phyloP scores from a whole-genome alignment of 2,329 filamentous ascomycete genomes.

The Phialophora chinensis region DNA sequence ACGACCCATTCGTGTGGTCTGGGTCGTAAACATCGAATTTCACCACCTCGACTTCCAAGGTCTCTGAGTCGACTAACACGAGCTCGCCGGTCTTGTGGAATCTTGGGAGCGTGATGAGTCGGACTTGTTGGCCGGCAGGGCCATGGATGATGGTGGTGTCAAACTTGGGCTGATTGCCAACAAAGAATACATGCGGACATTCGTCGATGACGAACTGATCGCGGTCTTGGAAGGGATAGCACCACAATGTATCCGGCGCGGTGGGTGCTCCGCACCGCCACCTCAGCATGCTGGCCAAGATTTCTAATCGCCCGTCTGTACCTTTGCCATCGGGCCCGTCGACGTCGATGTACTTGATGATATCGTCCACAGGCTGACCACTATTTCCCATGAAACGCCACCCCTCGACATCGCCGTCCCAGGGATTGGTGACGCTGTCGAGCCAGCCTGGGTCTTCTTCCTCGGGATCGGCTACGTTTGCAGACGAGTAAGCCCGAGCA shows the following conservation, averaged over 20 bases:
- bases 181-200: constrained; percentile 90
- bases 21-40: constrained; percentile 57
- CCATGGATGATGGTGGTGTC: constrained; percentile 72
- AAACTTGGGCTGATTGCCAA: constrained; percentile 82
- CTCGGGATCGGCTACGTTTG: constrained; percentile 48
- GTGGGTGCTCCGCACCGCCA: constrained; percentile 94
- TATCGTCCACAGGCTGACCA: constrained; percentile 91
- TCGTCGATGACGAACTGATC: constrained; percentile 87
- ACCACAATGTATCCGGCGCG: constrained; percentile 95
- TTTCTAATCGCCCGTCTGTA: constrained; percentile 69
- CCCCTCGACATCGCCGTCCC: constrained; percentile 87
- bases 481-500: constrained; percentile 69
- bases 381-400: constrained; percentile 86
- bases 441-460: constrained; percentile 71
- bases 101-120: constrained; percentile 80
- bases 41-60: constrained; percentile 75
- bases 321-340: constrained; percentile 39
- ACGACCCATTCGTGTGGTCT: constrained; percentile 19
- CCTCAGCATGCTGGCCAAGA: constrained; percentile 93
- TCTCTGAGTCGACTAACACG: constrained; percentile 84
- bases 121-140: constrained; percentile 69
- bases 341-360: constrained; percentile 83
- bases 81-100: constrained; percentile 81
- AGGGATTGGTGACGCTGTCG: constrained; percentile 89
- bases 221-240: constrained; percentile 92